A percentile compares a stretch with the other conserved stretches of the same genome.
phyloP scores from a whole-genome alignment of 257 asterid genomes.

The Solanum gracilifrons region DNA sequence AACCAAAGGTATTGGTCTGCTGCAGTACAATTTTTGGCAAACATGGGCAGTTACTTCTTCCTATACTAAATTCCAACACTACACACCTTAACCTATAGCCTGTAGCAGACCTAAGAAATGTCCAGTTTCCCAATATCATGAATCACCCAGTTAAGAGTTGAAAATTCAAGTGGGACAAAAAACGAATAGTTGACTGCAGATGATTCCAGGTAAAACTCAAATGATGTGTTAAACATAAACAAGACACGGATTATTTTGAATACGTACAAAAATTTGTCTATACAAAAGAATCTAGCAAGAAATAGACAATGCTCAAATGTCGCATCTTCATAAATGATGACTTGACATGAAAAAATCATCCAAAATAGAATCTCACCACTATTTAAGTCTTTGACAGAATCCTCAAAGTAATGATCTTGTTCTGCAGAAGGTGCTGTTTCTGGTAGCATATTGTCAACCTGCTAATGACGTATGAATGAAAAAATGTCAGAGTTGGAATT shows the following conservation, averaged over 20 bases:
- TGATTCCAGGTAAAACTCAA: neutral
- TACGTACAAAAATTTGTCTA: neutral
- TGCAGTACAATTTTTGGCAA: neutral
- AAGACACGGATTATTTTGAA: neutral
- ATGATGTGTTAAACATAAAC: neutral
- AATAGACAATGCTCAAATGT: neutral
- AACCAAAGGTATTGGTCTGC: neutral
- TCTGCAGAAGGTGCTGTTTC: constrained; percentile 2
- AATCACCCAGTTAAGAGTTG: neutral
- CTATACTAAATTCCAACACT: neutral
- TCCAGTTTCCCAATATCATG: neutral
- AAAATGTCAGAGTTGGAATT: neutral
- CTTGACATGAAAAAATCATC: neutral
- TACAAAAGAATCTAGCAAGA: neutral
- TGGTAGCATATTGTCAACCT: constrained; percentile 12
- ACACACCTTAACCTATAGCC: neutral
- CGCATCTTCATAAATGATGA: neutral
- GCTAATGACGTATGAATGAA: neutral
- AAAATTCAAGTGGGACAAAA: neutral
- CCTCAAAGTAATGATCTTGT: constrained; percentile 14
- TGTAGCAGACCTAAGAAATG: neutral
- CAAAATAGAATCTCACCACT: constrained; percentile 21
- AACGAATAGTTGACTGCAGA: neutral
- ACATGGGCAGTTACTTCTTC: neutral
- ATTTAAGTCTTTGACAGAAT: constrained; percentile 13